Evolutionary conservation across 495 filamentous ascomycete species (phyloP), one percentile per base, ranked within the genome.

Genomic region (Aspergillus panamensis): DNA sequence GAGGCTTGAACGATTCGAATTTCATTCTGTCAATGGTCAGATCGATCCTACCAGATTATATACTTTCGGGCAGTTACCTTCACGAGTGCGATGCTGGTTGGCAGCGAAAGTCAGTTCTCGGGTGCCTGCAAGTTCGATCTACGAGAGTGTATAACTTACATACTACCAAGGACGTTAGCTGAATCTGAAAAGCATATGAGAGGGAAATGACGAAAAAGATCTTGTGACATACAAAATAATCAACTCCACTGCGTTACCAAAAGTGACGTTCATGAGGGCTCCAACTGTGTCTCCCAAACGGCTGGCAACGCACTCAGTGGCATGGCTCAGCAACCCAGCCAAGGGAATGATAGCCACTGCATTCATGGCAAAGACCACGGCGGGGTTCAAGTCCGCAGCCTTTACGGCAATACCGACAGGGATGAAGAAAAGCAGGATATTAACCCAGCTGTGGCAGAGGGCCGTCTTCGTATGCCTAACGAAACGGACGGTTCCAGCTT

Each of bases 1-100:
- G 91, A 92, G 3, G 92, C 90, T 73, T 96, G 92, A 6, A 96
- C 91, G 60, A 96, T 92, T 42, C 84, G 80, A 61, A 96, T 96
- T 72, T 96, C 85, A 72, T 91, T 81, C 82, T 85, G 53, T n/a
- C 17, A 21, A 31, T 1, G 13, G 43, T 79, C 62, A 80, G 71
- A 59, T n/a, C 45, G 17, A 10, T 43, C n/a, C 25, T 4, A 12
- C 6, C n/a, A 25, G n/a, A n/a, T n/a, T n/a, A 10, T 12, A 17
- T 25, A 25, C 1, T 20, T 6, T 13, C 7, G 31, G 35, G 13
- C 7, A 39, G 1, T 42, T 45, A 64, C 62, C 54, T 69, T 63
- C 58, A 71, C 72, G 9, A 71, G 52, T 10, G 63, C 66, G 55
- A 71, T 76, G 39, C 69, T 75, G 59, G 14, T 19, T 25, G 32